Evolutionary conservation across 108 stramenopile genomes (phyloP), one percentile per base, ranked within the genome.

Genomic region (Parietichytrium sp.): DNA sequence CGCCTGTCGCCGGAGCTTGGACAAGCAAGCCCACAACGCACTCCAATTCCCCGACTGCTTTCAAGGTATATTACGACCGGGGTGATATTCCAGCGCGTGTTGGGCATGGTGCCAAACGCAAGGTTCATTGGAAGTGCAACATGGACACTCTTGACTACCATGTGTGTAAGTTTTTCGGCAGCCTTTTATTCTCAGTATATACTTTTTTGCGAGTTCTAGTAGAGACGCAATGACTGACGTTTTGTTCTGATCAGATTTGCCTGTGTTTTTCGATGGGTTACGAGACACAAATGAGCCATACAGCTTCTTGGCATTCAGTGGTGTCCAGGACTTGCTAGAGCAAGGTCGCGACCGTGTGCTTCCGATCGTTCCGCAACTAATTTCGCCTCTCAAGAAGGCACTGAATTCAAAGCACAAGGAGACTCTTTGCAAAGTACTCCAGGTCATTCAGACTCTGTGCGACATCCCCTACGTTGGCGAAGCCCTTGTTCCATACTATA

Each of bases 401-500:
- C 85, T 94, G 31, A 93, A 93, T 85, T 93, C 94, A 33, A 84
- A 93, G 47, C 55, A 91, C 79, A 80, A 87, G 79, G 84, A 82
- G 29, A 93, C 93, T 55, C 91, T 94, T 79, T 88, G 92, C 51
- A 93, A 91, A 82, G 92, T 92, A 8, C 86, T 93, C 52, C 91
- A 92, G 85, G 92, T 94, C 36, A 83, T 94, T 13, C 93, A 94
- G 86, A 88, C 85, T 49, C 91, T 94, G 8, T 93, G 92, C 20
- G 16, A 20, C 3, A 88, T 83, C 25, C 92, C 92, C 61, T 93
- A 93, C 84, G 92, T 95, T 48, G 94, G 94, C 20, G 89, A 92
- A 80, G 93, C 94, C 16, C 88, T 95, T 12, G 94, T 95, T 29
- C 93, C 94, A n/a, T 95, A 95, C 83, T 95, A 95, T 87, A 86